A percentile compares a stretch with the other conserved stretches of the same genome.
These are phyloP conservation scores for Colletotrichum paranaense DNA, from an alignment of 2,329 filamentous ascomycete genomes.

Conservation along the genomic window DNA sequence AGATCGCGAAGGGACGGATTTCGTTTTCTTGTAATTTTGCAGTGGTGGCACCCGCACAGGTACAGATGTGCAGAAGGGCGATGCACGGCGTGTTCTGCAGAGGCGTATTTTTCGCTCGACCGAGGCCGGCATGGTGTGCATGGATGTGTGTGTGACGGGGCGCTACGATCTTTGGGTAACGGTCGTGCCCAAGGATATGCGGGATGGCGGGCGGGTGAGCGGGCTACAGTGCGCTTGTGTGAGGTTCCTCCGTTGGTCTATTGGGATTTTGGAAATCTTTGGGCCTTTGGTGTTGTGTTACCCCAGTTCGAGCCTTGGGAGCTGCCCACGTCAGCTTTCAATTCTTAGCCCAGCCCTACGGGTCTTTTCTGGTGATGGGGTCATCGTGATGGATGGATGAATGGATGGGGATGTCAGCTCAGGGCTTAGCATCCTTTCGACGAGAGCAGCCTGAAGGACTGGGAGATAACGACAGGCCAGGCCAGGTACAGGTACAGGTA, in stretches of 20 bases:
- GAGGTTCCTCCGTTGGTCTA: not conserved
- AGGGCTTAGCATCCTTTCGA: not conserved
- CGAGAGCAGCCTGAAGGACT: not conserved
- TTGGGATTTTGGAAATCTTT: not conserved
- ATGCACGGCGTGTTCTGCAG: slow-evolving; percentile 19
- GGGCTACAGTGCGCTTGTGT: not conserved
- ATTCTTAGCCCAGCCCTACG: not conserved
- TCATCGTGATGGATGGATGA: not conserved
- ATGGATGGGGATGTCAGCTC: not conserved
- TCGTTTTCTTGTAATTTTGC: not conserved
- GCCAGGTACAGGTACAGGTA: not conserved
- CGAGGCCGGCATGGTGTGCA: slow-evolving; percentile 31
- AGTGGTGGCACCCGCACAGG: not conserved
- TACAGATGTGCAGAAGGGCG: not conserved
- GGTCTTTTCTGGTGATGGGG: not conserved
- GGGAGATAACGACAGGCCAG: too few species aligned
- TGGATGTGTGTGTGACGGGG: not conserved
- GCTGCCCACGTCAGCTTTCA: not conserved
- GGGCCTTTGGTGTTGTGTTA: not conserved
- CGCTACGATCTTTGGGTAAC: not conserved
- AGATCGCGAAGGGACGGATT: not conserved
- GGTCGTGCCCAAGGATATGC: not conserved
- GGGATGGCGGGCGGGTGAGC: not conserved
- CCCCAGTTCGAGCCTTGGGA: not conserved
- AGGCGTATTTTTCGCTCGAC: slow-evolving; percentile 1